Percentiles rank a stretch among this genome's conserved stretches.
Conservation (phyloP, 257 asterid genomes). For the Fraxinus pennsylvanica region DNA sequence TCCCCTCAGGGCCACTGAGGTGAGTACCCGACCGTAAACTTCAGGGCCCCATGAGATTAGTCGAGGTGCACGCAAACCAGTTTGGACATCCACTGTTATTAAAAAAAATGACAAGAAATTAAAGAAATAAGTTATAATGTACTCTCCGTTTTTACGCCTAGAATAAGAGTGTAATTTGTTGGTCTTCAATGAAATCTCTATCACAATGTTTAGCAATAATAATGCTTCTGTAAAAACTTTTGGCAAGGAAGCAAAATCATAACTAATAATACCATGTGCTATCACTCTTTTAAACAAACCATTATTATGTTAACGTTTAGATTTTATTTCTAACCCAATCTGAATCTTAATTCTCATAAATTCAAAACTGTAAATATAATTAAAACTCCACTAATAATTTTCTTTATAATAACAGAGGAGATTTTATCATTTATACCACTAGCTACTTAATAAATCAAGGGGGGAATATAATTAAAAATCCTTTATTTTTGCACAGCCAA, state of each 20-base stretch:
- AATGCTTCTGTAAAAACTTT: background rate
- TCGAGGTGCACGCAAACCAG: too few relatives aligned
- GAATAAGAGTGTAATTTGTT: background rate
- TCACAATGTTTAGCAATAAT: background rate
- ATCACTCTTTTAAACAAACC: background rate
- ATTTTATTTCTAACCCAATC: background rate
- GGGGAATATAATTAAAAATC: background rate
- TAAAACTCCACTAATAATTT: background rate
- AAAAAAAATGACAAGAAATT: background rate
- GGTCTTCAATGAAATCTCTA: background rate
- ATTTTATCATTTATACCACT: background rate
- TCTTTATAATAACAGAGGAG: background rate
- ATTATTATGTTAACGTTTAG: background rate
- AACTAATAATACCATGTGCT: background rate
- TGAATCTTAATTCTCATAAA: background rate
- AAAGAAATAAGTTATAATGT: background rate
- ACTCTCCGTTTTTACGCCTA: background rate
- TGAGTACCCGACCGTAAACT: too few relatives aligned
- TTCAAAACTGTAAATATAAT: background rate
- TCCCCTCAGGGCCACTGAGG: too few relatives aligned
- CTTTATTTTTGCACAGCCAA: background rate
- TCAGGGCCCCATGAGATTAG: too few relatives aligned
- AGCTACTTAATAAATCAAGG: background rate
- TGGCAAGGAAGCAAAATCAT: background rate
- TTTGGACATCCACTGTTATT: too few relatives aligned